Evolutionary conservation across 495 filamentous ascomycete genomes (phyloP).

Genomic region (Venustampulla echinocandica): DNA sequence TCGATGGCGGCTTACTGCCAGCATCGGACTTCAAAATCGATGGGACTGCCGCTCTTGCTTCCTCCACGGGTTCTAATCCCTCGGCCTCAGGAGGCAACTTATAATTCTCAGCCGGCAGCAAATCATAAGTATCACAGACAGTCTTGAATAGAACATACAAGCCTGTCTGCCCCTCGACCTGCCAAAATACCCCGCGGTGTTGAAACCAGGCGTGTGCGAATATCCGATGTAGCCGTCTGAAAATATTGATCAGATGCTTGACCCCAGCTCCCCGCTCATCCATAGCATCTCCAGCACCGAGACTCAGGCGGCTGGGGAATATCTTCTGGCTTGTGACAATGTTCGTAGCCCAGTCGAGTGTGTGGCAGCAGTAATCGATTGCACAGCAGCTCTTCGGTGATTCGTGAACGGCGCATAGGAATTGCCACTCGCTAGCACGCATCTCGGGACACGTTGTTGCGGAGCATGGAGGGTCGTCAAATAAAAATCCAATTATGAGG

Average conservation of each 20-base stretch:
- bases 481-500: constrained; percentile 83
- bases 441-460: constrained; percentile 87
- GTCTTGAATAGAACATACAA: constrained; percentile 95
- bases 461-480: constrained; percentile 81
- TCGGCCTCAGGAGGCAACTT: constrained; percentile 92
- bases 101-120: constrained; percentile 89
- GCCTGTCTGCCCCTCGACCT: constrained; percentile 78
- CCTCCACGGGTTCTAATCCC: constrained; percentile 46
- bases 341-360: constrained; percentile 91
- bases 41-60: constrained; percentile 18
- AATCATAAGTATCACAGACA: constrained; percentile 80
- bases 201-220: constrained; percentile 99
- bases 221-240: constrained; percentile 86
- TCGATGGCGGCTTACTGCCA: constrained; percentile 2
- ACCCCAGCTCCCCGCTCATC: constrained; percentile 57
- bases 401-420: constrained; percentile 95
- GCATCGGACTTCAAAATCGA: constrained; percentile 26
- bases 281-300: constrained; percentile 42
- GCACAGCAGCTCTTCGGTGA: constrained; percentile 91
- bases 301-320: constrained; percentile 79
- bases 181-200: constrained; percentile 91
- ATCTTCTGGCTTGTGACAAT: constrained; percentile 82
- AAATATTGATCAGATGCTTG: constrained; percentile 87
- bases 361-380: constrained; percentile 98
- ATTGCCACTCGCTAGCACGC: constrained; percentile 98